Conservation (phyloP, 2,329 filamentous ascomycete species). For the Metarhizium anisopliae region DNA sequence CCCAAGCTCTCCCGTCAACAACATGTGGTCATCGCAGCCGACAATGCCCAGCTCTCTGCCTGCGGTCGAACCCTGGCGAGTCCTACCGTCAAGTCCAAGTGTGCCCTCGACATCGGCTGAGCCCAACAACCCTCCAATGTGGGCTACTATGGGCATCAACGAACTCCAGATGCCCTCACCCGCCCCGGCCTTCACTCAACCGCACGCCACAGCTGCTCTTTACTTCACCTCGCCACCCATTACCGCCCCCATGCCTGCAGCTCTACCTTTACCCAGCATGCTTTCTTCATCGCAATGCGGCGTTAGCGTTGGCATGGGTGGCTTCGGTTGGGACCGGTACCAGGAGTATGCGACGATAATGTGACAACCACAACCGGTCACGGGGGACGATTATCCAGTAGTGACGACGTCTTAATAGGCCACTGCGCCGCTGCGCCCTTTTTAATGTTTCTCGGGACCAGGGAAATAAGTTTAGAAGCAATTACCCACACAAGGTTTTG, state of each 20-base stretch:
- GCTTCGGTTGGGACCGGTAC: slow-evolving; percentile 80
- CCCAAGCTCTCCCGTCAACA: slow-evolving; percentile 68
- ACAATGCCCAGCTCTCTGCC: slow-evolving; percentile 56
- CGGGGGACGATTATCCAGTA: slow-evolving; percentile 37
- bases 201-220: slow-evolving; percentile 61
- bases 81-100: slow-evolving; percentile 81
- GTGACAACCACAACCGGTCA: slow-evolving; percentile 56
- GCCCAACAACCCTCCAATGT: slow-evolving; percentile 60
- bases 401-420: slow-evolving; percentile 36
- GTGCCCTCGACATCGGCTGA: slow-evolving; percentile 63
- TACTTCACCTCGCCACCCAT: slow-evolving; percentile 76
- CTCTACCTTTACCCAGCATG: slow-evolving; percentile 79
- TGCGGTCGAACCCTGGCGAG: slow-evolving; percentile 78
- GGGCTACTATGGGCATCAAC: slow-evolving; percentile 69
- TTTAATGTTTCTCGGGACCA: slow-evolving; percentile 1
- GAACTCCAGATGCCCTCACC: slow-evolving; percentile 71
- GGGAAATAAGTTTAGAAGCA: neutral
- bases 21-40: slow-evolving; percentile 74
- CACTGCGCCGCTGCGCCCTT: neutral
- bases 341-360: slow-evolving; percentile 82
- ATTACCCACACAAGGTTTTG: slow-evolving; percentile 12
- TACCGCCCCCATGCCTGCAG: slow-evolving; percentile 58
- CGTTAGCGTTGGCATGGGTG: slow-evolving; percentile 58
- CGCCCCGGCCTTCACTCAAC: slow-evolving; percentile 65
- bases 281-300: slow-evolving; percentile 71